These are phyloP conservation scores for Pleurotus salmoneostramineus DNA, from an alignment of 768 basidiomycete genomes.

Conservation along the genomic window DNA sequence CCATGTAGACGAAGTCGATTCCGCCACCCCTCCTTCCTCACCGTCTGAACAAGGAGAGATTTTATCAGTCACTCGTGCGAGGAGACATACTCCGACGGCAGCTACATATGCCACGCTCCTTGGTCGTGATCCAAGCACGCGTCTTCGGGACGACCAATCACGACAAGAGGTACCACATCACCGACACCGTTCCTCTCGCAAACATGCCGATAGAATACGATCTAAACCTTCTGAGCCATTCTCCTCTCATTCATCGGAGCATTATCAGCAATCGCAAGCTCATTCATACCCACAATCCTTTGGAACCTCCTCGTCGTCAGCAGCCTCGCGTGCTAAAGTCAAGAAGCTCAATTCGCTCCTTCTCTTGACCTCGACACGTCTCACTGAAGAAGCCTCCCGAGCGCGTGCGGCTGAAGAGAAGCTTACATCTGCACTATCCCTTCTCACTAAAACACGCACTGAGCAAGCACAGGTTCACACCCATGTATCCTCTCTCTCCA, in stretches of 20 bases:
- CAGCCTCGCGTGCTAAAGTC: conserved; percentile 1
- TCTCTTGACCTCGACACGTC: not conserved
- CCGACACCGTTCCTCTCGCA: not conserved
- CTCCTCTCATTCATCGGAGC: not conserved
- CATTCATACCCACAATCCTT: not conserved
- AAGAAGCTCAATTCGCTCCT: conserved; percentile 4
- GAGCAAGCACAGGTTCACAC: not conserved
- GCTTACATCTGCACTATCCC: not conserved
- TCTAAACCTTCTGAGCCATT: not conserved
- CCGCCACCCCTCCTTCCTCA: conserved; percentile 3
- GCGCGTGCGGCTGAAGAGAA: not conserved
- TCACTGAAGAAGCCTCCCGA: not conserved
- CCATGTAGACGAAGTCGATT: conserved; percentile 1
- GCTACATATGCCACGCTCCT: not conserved
- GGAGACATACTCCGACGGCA: conserved; percentile 1
- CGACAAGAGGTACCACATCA: not conserved
- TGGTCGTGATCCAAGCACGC: not conserved
- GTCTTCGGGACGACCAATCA: not conserved
- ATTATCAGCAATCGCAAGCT: not conserved
- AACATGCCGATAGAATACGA: not conserved
- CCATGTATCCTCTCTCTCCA: not conserved
- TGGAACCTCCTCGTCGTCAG: not conserved
- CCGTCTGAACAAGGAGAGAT: conserved; percentile 2
- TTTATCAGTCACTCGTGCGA: not conserved
- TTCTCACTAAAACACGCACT: conserved; percentile 1